Conservation (phyloP, 2,329 filamentous ascomycete genomes). For the Fusarium sp. region DNA sequence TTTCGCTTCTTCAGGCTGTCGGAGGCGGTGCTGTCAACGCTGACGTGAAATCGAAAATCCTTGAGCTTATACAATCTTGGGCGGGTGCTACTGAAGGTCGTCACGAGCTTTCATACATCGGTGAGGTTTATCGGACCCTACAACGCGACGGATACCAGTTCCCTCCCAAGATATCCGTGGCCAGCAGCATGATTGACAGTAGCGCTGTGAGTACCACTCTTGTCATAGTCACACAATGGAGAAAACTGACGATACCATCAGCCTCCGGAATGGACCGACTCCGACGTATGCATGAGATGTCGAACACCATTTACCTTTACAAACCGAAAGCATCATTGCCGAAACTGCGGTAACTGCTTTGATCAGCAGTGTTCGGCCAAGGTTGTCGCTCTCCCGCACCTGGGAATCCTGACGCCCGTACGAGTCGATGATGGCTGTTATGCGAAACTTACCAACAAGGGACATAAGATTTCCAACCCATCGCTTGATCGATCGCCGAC, state of each 20-base stretch:
- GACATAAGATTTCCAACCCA: constrained; percentile 47
- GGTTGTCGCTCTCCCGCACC: constrained; percentile 83
- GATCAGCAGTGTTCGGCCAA: constrained; percentile 95
- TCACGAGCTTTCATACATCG: constrained; percentile 83
- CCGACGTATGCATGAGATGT: constrained; percentile 98
- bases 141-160: constrained; percentile 89
- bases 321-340: constrained; percentile 97
- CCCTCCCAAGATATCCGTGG: constrained; percentile 82
- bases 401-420: constrained; percentile 90
- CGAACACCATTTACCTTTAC: constrained; percentile 96
- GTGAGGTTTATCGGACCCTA: constrained; percentile 83
- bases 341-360: constrained; percentile 98
- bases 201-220: constrained; percentile 75
- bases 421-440: constrained; percentile 97
- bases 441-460: constrained; percentile 82
- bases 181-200: constrained; percentile 98
- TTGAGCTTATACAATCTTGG: constrained; percentile 95
- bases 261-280: constrained; percentile 97
- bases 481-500: constrained; percentile 60
- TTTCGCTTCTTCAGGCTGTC: constrained; percentile 85
- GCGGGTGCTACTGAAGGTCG: constrained; percentile 87
- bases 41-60: constrained; percentile 87
- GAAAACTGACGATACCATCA: constrained; percentile 47
- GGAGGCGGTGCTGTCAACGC: constrained; percentile 78
- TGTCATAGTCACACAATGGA: too few relatives aligned